These are phyloP conservation scores for Acanthamoeba royreba DNA, from an alignment of 208 protist species.

Conservation along the genomic window DNA sequence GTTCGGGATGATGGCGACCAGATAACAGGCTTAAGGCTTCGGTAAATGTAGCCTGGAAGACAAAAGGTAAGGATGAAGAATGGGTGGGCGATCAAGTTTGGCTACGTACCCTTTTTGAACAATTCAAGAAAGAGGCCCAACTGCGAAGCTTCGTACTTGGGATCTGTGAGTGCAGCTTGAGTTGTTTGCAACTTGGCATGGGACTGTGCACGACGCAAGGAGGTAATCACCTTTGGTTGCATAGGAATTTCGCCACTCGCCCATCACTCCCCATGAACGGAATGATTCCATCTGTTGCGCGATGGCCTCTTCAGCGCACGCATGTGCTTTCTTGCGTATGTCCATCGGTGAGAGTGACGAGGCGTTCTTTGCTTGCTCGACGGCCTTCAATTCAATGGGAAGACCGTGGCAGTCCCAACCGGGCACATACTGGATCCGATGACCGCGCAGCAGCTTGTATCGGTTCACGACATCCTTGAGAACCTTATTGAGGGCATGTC, in stretches of 20 bases:
- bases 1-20: constrained; percentile 81
- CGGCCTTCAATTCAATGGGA: constrained; percentile 86
- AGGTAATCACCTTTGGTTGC: constrained; percentile 58
- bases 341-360: constrained; percentile 29
- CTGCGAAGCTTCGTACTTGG: constrained; percentile 74
- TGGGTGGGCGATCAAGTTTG: background rate
- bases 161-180: too few species aligned
- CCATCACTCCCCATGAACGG: constrained; percentile 69
- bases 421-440: constrained; percentile 58
- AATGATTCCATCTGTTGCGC: constrained; percentile 47
- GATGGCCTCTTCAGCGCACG: constrained; percentile 63
- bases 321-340: constrained; percentile 61
- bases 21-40: constrained; percentile 79
- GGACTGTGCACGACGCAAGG: background rate
- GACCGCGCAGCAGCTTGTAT: constrained; percentile 75
- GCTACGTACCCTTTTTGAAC: constrained; percentile 64
- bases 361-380: constrained; percentile 54
- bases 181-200: too few species aligned
- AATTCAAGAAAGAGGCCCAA: constrained; percentile 70
- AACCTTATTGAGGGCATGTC: constrained; percentile 78
- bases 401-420: constrained; percentile 88
- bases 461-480: constrained; percentile 85
- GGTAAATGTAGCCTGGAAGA: constrained; percentile 69
- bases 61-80: too few species aligned
- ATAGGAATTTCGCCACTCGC: constrained; percentile 77